Evolutionary conservation across 2,329 filamentous ascomycete genomes (phyloP), one percentile per base, ranked within the genome.

Genomic region (Exophiala lecanii-corni): DNA sequence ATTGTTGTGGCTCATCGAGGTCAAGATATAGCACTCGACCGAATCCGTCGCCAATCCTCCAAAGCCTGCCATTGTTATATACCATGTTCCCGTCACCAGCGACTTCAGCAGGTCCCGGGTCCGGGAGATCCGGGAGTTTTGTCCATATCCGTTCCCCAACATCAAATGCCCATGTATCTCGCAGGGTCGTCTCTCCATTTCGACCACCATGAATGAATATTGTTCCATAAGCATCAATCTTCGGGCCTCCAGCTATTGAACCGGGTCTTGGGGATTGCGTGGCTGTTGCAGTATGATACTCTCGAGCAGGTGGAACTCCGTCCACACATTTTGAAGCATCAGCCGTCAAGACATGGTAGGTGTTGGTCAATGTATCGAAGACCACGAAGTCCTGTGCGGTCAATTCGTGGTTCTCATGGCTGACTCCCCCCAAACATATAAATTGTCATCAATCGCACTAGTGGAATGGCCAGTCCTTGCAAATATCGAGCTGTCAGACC

Each of bases 91-190:
- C 43, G 20, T 40, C 31, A 19, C 39, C 41, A 21, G 39, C 31
- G 4, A 49, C 15, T 10, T 46, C 43, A 2, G 28, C 33, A 16
- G 36, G 39, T 15, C 18, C 40, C 9, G 41, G 44, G 9, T 36
- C 32, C 16, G 36, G 50, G 20, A 45, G 36, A 12, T 41, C 42
- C n/a, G 45, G 41, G 12, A 45, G 43, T 31, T 34, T 41, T 9
- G 39, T 36, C 50, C 50, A 53, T 25, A 39, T 37, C 26, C 43
- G 41, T 2, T 43, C 36, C 5, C 41, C 40, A 30, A 53, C 34
- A 30, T 50, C 47, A 21, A 50, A 53, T 2, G 50, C 41, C 50
- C 50, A 50, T 2, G 47, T 48, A 28, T 53, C 50, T 21, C 47
- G 39, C 2, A 38, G 39, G 12, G 17, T 23, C n/a, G 43, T 38